Evolutionary conservation across 371 early-diverging fungal genomes (phyloP).

Genomic region (Homolaphlyctis polyrhiza): DNA sequence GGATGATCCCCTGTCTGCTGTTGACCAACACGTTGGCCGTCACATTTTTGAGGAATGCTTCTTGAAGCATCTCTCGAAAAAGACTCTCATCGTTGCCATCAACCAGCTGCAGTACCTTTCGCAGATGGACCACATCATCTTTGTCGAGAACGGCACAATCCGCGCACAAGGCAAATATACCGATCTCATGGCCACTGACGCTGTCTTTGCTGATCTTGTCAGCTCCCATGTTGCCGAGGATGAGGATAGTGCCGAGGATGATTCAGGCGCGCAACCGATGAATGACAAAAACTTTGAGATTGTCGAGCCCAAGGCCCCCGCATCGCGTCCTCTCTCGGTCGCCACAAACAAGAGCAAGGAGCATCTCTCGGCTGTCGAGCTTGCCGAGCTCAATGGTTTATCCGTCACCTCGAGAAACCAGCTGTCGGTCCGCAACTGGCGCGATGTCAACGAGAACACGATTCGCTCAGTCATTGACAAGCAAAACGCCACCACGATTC

Average conservation of each 20-base stretch:
- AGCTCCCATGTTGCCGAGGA: constrained; percentile 19
- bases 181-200: constrained; percentile 21
- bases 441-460: constrained; percentile 48
- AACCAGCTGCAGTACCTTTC: constrained; percentile 39
- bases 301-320: not conserved
- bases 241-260: constrained; percentile 25
- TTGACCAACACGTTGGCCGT: constrained; percentile 31
- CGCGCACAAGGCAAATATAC: constrained; percentile 28
- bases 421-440: constrained; percentile 33
- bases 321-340: not conserved
- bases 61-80: constrained; percentile 20
- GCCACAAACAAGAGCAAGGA: not conserved
- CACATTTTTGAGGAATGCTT: constrained; percentile 39
- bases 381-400: constrained; percentile 23
- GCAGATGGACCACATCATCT: constrained; percentile 31
- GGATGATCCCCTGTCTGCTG: constrained; percentile 37
- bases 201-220: not conserved
- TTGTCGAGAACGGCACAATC: constrained; percentile 28
- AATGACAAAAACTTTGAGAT: constrained; percentile 14
- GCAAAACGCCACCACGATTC: constrained; percentile 42
- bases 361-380: constrained; percentile 6
- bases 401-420: constrained; percentile 32
- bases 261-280: constrained; percentile 9
- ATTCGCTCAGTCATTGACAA: constrained; percentile 52
- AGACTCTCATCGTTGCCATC: constrained; percentile 32